Percentiles rank a stretch among this genome's conserved stretches.
Conservation (phyloP, 495 filamentous ascomycete genomes). For the Corynascus novoguineensis region DNA sequence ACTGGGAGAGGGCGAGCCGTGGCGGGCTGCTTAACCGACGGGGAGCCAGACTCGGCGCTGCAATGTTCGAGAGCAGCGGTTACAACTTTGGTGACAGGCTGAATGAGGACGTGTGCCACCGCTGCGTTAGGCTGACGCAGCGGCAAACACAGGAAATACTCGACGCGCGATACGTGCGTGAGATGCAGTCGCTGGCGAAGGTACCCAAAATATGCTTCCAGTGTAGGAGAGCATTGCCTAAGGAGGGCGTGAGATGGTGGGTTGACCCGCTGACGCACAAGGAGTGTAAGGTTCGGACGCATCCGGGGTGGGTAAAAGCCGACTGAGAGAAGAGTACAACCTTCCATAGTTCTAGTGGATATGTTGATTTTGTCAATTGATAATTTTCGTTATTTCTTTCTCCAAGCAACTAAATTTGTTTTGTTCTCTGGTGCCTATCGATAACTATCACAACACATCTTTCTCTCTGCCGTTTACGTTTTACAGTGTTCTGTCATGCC, state of each 20-base stretch:
- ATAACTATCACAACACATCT: no score
- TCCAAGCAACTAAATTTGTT: no score
- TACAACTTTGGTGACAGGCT: neutral
- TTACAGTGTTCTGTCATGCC: neutral
- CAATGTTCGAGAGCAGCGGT: neutral
- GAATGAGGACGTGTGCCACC: neutral
- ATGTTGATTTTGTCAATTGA: no score
- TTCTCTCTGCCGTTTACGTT: neutral
- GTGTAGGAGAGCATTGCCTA: neutral
- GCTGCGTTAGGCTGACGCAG: neutral
- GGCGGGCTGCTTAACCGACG: no score
- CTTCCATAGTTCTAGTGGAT: no score
- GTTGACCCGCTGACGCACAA: neutral
- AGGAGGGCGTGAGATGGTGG: neutral
- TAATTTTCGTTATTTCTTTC: no score
- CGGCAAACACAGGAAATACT: neutral
- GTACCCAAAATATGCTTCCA: neutral
- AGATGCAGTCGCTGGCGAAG: neutral
- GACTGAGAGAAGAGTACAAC: no score
- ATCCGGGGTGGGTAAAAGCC: neutral
- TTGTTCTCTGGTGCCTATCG: no score
- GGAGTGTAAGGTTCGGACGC: constrained; percentile 1
- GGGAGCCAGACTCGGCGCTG: no score
- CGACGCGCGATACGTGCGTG: neutral
- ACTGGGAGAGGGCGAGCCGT: no score